A percentile compares a stretch with the other conserved stretches of the same genome.
Conservation (phyloP, 1,139 yeast genomes). For the Nadsonia starkeyi-henricii region DNA sequence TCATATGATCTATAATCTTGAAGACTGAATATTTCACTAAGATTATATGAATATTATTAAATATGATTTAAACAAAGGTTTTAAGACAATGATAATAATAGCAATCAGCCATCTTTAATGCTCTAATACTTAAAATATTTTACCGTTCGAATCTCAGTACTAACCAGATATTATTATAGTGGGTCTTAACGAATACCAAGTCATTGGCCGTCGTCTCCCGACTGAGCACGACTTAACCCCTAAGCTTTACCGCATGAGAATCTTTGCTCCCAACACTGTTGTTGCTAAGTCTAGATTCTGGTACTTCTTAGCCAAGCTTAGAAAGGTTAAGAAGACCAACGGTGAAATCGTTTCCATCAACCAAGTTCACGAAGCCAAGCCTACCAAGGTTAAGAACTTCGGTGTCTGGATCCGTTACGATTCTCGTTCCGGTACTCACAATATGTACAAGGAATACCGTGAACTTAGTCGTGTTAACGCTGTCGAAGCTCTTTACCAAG, state of each 20-base stretch:
- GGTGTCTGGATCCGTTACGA: conserved; percentile 99
- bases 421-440: conserved; percentile 99
- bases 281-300: conserved; percentile 99
- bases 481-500: conserved; percentile 97
- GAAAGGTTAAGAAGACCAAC: conserved; percentile 98
- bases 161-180: conserved; percentile 8
- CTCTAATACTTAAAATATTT: too few species aligned
- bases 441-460: conserved; percentile 99
- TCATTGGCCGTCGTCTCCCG: conserved; percentile 99
- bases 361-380: conserved; percentile 85
- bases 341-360: conserved; percentile 97
- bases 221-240: conserved; percentile 98
- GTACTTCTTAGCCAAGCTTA: conserved; percentile 98
- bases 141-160: too few species aligned
- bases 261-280: conserved; percentile 97
- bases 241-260: conserved; percentile 99
- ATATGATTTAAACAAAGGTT: too few species aligned
- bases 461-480: conserved; percentile 99
- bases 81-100: too few species aligned
- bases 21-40: too few species aligned
- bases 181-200: conserved; percentile 94
- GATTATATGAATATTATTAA: too few species aligned
- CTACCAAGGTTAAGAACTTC: conserved; percentile 98
- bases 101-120: too few species aligned
- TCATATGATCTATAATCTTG: too few species aligned